Percentiles rank a stretch among this genome's conserved stretches.
phyloP scores from a whole-genome alignment of 1,284 basidiomycete species.

The Microbotryum saponariae region DNA sequence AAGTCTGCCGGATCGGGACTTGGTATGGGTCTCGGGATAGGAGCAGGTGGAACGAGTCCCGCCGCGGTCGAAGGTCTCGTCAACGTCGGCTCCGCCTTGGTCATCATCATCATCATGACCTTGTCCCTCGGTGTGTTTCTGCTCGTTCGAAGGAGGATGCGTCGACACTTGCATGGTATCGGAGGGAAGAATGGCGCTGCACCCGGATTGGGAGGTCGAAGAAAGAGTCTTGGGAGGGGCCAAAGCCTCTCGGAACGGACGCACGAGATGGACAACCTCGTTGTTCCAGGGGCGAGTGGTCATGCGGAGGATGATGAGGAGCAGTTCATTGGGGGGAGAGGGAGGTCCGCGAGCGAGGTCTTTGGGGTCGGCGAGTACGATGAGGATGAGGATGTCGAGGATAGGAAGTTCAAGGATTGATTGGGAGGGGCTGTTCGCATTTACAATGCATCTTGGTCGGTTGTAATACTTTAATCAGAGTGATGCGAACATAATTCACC shows the following conservation, averaged over 20 bases:
- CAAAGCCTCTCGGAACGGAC: too few species aligned
- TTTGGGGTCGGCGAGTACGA: conserved; percentile 12
- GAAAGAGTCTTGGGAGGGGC: neutral
- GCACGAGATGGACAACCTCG: too few species aligned
- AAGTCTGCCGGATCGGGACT: neutral
- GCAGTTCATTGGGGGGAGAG: conserved; percentile 32
- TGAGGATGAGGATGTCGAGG: conserved; percentile 51
- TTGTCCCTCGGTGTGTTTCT: conserved; percentile 63
- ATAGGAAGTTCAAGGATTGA: conserved; percentile 42
- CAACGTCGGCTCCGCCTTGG: conserved; percentile 77
- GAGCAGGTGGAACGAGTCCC: conserved; percentile 73
- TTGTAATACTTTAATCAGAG: too few species aligned
- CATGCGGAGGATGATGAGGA: neutral
- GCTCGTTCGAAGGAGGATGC: conserved; percentile 52
- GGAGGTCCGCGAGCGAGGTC: conserved; percentile 10
- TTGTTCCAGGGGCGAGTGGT: too few species aligned
- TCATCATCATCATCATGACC: conserved; percentile 68
- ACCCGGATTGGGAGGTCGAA: neutral
- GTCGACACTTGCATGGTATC: conserved; percentile 8
- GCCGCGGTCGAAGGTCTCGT: conserved; percentile 60
- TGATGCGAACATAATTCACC: too few species aligned
- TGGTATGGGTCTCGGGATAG: conserved; percentile 46
- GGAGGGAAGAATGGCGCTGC: conserved; percentile 1
- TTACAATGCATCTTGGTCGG: too few species aligned
- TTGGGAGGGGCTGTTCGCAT: too few species aligned